phyloP scores from a whole-genome alignment of 2,329 filamentous ascomycete genomes.

The Neonectria ditissima region DNA sequence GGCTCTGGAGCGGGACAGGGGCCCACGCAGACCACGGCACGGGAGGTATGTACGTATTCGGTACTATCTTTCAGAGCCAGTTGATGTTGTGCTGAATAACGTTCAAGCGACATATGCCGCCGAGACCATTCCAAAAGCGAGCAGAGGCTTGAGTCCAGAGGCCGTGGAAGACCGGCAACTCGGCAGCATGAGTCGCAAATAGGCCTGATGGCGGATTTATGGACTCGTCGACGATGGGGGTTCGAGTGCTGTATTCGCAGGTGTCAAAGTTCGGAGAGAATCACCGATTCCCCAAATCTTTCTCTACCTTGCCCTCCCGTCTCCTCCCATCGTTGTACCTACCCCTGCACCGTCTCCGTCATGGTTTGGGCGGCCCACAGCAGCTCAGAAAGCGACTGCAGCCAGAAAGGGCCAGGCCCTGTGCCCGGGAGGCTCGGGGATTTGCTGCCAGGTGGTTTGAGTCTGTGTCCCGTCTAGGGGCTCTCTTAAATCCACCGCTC shows the following conservation, averaged over 20 bases:
- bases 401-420: not conserved
- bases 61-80: not conserved
- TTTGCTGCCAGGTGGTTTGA: not conserved
- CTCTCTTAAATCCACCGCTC: not conserved
- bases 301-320: not conserved
- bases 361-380: not conserved
- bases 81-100: not conserved
- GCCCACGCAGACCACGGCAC: not conserved
- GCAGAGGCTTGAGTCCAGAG: slow-evolving; percentile 3
- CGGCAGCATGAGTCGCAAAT: slow-evolving; percentile 11
- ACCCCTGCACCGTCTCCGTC: not conserved
- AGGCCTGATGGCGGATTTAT: not conserved
- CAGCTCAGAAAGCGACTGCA: not conserved
- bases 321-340: no score
- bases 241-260: not conserved
- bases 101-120: not conserved
- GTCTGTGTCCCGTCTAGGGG: not conserved
- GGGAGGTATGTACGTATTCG: not conserved
- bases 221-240: not conserved
- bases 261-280: not conserved
- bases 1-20: slow-evolving; percentile 6
- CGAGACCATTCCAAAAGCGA: not conserved
- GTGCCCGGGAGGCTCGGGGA: slow-evolving; percentile 5
- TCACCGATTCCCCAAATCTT: slow-evolving; percentile 11
- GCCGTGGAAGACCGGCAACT: slow-evolving; percentile 7